These are phyloP conservation scores for Pseudohalonectria lignicola DNA, from an alignment of 2,329 filamentous ascomycete genomes.

Conservation along the genomic window DNA sequence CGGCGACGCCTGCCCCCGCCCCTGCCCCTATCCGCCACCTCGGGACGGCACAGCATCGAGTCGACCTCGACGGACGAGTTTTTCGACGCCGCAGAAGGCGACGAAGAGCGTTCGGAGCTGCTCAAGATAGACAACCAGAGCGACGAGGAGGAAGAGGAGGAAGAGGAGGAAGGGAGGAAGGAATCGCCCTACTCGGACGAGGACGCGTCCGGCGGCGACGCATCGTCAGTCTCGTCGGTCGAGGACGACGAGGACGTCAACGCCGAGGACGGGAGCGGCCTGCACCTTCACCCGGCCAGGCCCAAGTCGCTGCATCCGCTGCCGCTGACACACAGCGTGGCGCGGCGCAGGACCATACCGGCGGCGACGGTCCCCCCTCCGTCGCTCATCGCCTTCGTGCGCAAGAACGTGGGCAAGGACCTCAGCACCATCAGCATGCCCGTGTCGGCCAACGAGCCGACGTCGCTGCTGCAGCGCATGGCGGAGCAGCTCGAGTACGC, in stretches of 20 bases:
- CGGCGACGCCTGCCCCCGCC: conserved; percentile 53
- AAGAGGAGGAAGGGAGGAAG: no score
- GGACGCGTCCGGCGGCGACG: conserved; percentile 47
- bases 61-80: conserved; percentile 80
- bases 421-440: conserved; percentile 96
- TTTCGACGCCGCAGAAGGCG: conserved; percentile 79
- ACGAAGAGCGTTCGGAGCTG: conserved; percentile 51
- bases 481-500: conserved; percentile 91
- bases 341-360: conserved; percentile 59
- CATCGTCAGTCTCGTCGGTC: conserved; percentile 48
- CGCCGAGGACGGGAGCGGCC: conserved; percentile 47
- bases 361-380: conserved; percentile 71
- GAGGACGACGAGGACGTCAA: conserved; percentile 45
- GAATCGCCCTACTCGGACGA: conserved; percentile 17
- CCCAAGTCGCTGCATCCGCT: conserved; percentile 69
- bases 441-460: conserved; percentile 89
- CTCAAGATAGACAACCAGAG: conserved; percentile 62
- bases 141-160: conserved; percentile 64
- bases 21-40: conserved; percentile 28
- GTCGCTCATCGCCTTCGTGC: conserved; percentile 83
- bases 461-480: conserved; percentile 76
- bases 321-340: conserved; percentile 54
- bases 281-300: conserved; percentile 47
- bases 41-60: conserved; percentile 63
- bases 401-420: conserved; percentile 98